Evolutionary conservation across 1,284 basidiomycete genomes (phyloP).

Genomic region (Tylopilus orsonianus): DNA sequence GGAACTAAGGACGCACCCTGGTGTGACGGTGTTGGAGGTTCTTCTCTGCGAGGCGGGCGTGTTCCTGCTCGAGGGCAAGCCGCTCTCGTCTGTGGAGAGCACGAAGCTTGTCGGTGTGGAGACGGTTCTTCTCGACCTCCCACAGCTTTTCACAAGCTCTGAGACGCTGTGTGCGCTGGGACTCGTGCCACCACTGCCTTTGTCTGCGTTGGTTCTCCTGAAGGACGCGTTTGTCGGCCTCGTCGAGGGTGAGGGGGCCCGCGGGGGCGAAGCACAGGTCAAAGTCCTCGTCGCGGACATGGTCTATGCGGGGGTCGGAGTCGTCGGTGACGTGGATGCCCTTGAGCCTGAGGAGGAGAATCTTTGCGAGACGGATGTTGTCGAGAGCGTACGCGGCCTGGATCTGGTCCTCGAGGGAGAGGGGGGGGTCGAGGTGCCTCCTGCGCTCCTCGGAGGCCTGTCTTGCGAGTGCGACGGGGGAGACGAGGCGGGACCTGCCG

Average conservation of each 20-base stretch:
- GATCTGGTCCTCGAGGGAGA: slow-evolving; percentile 59
- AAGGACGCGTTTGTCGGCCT: slow-evolving; percentile 42
- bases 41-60: slow-evolving; percentile 34
- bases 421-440: slow-evolving; percentile 31
- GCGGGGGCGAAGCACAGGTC: slow-evolving; percentile 57
- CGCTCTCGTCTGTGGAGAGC: slow-evolving; percentile 40
- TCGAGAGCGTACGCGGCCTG: slow-evolving; percentile 65
- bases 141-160: slow-evolving; percentile 49
- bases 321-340: slow-evolving; percentile 58
- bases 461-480: slow-evolving; percentile 47
- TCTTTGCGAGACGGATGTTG: slow-evolving; percentile 62
- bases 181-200: slow-evolving; percentile 35
- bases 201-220: slow-evolving; percentile 42
- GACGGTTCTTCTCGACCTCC: slow-evolving; percentile 47
- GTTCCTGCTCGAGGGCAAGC: slow-evolving; percentile 32
- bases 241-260: slow-evolving; percentile 50
- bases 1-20: slow-evolving; percentile 17
- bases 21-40: slow-evolving; percentile 11
- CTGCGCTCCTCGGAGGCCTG: slow-evolving; percentile 49
- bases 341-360: slow-evolving; percentile 57
- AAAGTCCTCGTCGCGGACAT: slow-evolving; percentile 66
- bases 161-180: slow-evolving; percentile 43
- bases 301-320: slow-evolving; percentile 60
- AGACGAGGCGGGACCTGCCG: slow-evolving; percentile 49
- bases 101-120: slow-evolving; percentile 43